phyloP scores from a whole-genome alignment of 805 yeast genomes.

The Lipomyces mesembrius region DNA sequence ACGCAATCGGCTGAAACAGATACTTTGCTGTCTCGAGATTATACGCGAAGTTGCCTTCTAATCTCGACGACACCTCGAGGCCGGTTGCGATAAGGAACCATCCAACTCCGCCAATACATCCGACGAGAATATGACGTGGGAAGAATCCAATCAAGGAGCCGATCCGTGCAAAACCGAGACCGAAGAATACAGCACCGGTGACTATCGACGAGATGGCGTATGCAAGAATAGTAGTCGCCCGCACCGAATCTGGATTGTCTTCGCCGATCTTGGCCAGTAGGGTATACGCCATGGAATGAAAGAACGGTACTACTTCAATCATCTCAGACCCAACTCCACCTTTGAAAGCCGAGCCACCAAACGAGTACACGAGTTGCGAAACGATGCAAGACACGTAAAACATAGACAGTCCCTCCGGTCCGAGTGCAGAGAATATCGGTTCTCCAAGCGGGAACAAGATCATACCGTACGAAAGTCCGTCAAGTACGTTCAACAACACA shows the following conservation, averaged over 20 bases:
- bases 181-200: constrained; percentile 80
- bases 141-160: constrained; percentile 93
- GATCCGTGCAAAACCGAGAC: constrained; percentile 74
- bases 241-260: constrained; percentile 52
- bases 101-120: constrained; percentile 99
- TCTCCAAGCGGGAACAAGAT: constrained; percentile 92
- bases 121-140: constrained; percentile 94
- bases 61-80: constrained; percentile 82
- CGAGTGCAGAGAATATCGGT: constrained; percentile 73
- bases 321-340: constrained; percentile 96
- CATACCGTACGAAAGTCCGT: constrained; percentile 96
- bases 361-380: constrained; percentile 82
- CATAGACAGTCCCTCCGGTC: constrained; percentile 90
- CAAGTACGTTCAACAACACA: constrained; percentile 79
- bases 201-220: constrained; percentile 81
- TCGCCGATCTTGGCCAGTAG: constrained; percentile 63
- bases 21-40: constrained; percentile 53
- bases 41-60: constrained; percentile 74
- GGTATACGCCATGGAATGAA: constrained; percentile 88
- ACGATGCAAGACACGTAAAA: constrained; percentile 90
- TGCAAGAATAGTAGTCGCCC: constrained; percentile 85
- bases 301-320: constrained; percentile 99
- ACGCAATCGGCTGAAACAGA: constrained; percentile 53
- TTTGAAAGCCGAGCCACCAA: constrained; percentile 88
- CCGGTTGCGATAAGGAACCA: constrained; percentile 90